Evolutionary conservation across 1,139 yeast genomes (phyloP).

Genomic region (Kodamaea ohmeri): DNA sequence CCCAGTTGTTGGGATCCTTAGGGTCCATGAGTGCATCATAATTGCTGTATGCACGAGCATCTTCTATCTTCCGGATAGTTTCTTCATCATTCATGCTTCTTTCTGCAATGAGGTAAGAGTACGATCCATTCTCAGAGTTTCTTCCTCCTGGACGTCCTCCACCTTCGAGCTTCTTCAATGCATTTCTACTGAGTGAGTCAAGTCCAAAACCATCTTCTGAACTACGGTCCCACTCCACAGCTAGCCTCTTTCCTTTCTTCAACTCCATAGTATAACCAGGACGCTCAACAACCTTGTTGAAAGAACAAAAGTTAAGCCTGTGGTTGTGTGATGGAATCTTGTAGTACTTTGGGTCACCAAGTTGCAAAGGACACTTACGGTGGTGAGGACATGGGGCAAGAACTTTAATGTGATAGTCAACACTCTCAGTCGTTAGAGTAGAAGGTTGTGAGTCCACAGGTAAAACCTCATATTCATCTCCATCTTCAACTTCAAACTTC

Average conservation of each 20-base stretch:
- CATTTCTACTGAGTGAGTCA: constrained; percentile 27
- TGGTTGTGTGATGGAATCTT: constrained; percentile 59
- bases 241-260: constrained; percentile 74
- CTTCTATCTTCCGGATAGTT: constrained; percentile 36
- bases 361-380: constrained; percentile 80
- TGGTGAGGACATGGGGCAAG: constrained; percentile 94
- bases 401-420: constrained; percentile 56
- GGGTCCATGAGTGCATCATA: constrained; percentile 15
- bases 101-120: constrained; percentile 72
- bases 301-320: constrained; percentile 71
- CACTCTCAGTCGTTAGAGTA: constrained; percentile 22
- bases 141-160: constrained; percentile 73
- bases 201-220: constrained; percentile 54
- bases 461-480: constrained; percentile 39
- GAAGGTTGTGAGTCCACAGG: constrained; percentile 17
- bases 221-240: constrained; percentile 66
- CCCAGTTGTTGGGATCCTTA: constrained; percentile 50
- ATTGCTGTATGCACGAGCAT: constrained; percentile 28
- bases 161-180: constrained; percentile 38
- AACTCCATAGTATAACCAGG: constrained; percentile 78
- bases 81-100: constrained; percentile 44
- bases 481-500: constrained; percentile 47
- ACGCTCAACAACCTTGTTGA: constrained; percentile 67
- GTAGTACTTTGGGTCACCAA: constrained; percentile 68
- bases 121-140: constrained; percentile 71